phyloP scores from a whole-genome alignment of 225 moss, liverwort and hornwort genomes.

The Physcomitrium patens region DNA sequence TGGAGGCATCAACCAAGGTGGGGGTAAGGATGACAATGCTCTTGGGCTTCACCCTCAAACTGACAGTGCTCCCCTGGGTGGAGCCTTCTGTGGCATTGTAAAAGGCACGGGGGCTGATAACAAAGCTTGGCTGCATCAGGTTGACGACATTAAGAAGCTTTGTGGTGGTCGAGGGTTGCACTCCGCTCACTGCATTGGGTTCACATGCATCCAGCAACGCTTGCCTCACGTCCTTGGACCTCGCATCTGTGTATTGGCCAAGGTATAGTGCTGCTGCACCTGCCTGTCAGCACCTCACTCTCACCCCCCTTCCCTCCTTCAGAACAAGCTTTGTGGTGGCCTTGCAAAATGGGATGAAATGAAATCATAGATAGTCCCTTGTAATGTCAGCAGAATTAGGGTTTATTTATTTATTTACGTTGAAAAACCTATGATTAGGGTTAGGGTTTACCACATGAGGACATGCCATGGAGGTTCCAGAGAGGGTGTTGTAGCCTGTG shows the following conservation, averaged over 20 bases:
- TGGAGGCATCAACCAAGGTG: constrained; percentile 31
- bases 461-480: constrained; percentile 97
- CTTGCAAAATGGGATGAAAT: neutral
- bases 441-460: constrained; percentile 77
- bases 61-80: constrained; percentile 40
- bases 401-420: no score
- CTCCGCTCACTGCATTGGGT: constrained; percentile 51
- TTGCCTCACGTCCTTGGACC: constrained; percentile 69
- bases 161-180: constrained; percentile 68
- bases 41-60: constrained; percentile 53
- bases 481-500: constrained; percentile 59
- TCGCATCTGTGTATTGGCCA: constrained; percentile 60
- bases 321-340: neutral
- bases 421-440: no score
- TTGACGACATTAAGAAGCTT: constrained; percentile 80
- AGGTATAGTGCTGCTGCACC: constrained; percentile 82
- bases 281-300: constrained; percentile 38
- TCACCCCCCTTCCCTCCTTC: no score
- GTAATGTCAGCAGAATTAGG: no score
- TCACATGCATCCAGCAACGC: constrained; percentile 82
- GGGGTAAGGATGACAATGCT: constrained; percentile 63
- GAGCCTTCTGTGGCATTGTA: constrained; percentile 62
- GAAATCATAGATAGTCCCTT: no score
- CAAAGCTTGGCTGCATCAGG: constrained; percentile 54
- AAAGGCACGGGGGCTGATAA: constrained; percentile 66